Base-by-base conservation (phyloP, 345 rosid species). In the Eutrema yunnanense region DNA sequence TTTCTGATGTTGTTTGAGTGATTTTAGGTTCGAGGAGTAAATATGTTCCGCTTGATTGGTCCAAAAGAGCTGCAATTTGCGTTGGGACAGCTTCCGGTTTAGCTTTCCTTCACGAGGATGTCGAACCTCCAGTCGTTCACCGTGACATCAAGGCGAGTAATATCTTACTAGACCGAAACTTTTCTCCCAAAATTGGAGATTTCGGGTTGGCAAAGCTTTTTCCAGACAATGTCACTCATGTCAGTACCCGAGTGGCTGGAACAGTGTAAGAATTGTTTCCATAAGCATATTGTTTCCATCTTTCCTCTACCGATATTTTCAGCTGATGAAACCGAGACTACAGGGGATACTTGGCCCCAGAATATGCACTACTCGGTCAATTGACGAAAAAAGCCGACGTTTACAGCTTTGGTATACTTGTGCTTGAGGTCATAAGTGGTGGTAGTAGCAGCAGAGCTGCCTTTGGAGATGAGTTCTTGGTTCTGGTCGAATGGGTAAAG, bases 331-430 rank as follows among this genome's bases (percentile, higher is more conserved):
- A 38, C 16, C 10, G 48, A 32, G 48, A 77, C 42, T 73, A 74
- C 86, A 94, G 98, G 37, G 98, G 98, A 76, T 94, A 94, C 79
- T 81, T 91, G 78, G 98, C 98, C 12, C 98, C 98, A 6, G 98
- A 94, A 66, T 94, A 94, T 71, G 98, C 97, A 6, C 81, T 83
- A 57, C 72, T 89, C 8, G 95, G 98, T 67, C 92, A 94, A 74
- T 82, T 94, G 56, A 94, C 98, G 0, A 91, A 79, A 84, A 94
- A 91, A 83, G 98, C 95, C 0, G 98, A 94, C 36, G 90, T 94
- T n/a, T 94, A 88, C 78, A 91, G 98, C 74, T 89, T 89, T 3
- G 98, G 98, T 60, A 87, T 94, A 50, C 86, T 94, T 42, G 26
- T 94, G 8, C 93, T 94, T 50, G 98, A 91, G 78, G 80, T 94